Evolutionary conservation across 495 filamentous ascomycete species (phyloP), one percentile per base, ranked within the genome.

Genomic region (Penicillium waksmanii): DNA sequence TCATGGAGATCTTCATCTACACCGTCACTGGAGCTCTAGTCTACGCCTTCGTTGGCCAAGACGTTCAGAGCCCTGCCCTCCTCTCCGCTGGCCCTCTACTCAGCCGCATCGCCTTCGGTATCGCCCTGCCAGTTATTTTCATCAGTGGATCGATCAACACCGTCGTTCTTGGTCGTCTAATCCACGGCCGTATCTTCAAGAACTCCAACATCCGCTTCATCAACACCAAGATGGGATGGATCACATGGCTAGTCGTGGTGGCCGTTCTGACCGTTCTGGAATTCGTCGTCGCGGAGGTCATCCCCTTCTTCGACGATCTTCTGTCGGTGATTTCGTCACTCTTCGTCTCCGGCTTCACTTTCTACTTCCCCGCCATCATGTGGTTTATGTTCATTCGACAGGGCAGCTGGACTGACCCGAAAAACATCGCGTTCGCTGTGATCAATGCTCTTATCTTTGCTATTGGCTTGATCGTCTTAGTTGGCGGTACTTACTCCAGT

Each of bases 121-220:
- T 91, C 53, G 89, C 87, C 15, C 63, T 87, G 10, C 89, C 89
- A 21, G 86, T 90, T 56, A 85, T 89, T 67, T 85, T 87, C 71
- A 86, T 76, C 72, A 83, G 82, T 18, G 83, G 83, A 13, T 81
- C 77, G 49, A 86, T 86, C 71, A 84, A 84, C 72, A 80, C 78
- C 23, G 79, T 77, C 1, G 82, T 85, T 19, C 73, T 82, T 10
- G 77, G 51, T 21, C 84, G 83, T 59, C 86, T 87, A 58, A 77
- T 89, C 57, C 83, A 84, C 61, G 79, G 80, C 19, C 77, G 84
- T 15, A 54, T 84, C 11, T 84, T 80, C 66, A 72, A 64, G 21
- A 64, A 77, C 69, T 79, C 77, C 17, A 65, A 81, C 64, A 74
- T 76, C 31, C 77, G 76, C 51, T 84, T 80, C 72, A 73, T 86